Evolutionary conservation across 2,329 filamentous ascomycete species (phyloP).

Genomic region (Aspergillus spinulosporus): DNA sequence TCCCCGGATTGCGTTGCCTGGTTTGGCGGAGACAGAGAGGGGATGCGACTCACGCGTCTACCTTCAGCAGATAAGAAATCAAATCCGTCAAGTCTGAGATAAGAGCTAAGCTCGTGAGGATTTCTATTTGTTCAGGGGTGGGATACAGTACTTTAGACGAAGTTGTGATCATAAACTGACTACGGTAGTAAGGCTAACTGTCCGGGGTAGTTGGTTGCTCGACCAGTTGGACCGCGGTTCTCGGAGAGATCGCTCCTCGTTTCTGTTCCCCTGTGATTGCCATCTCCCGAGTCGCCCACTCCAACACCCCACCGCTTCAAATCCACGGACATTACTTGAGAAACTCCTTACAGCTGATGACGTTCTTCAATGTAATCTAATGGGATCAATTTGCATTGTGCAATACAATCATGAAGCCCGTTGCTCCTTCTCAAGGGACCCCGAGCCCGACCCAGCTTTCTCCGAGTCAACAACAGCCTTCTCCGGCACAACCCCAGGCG

Average conservation of each 20-base stretch:
- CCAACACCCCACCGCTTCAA: neutral
- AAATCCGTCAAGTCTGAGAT: neutral
- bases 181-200: slow-evolving; percentile 7
- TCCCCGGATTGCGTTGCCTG: slow-evolving; percentile 22
- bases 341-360: neutral
- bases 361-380: neutral
- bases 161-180: slow-evolving; percentile 5
- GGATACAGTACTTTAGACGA: neutral
- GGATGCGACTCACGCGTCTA: neutral
- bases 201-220: slow-evolving; percentile 12
- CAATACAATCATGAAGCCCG: neutral
- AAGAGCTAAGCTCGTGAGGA: neutral
- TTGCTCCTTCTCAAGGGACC: slow-evolving; percentile 14
- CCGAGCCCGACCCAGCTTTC: slow-evolving; percentile 24
- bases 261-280: slow-evolving; percentile 29
- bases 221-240: slow-evolving; percentile 34
- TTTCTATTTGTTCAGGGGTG: neutral
- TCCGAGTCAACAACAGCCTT: slow-evolving; percentile 35
- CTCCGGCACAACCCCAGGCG: slow-evolving; percentile 34
- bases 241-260: slow-evolving; percentile 25
- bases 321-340: neutral
- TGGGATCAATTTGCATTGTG: neutral
- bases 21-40: slow-evolving; percentile 6
- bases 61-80: neutral
- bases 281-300: neutral